Evolutionary conservation across 1,284 basidiomycete genomes (phyloP), one percentile per base, ranked within the genome.

Genomic region (Neolentinus lepideus): DNA sequence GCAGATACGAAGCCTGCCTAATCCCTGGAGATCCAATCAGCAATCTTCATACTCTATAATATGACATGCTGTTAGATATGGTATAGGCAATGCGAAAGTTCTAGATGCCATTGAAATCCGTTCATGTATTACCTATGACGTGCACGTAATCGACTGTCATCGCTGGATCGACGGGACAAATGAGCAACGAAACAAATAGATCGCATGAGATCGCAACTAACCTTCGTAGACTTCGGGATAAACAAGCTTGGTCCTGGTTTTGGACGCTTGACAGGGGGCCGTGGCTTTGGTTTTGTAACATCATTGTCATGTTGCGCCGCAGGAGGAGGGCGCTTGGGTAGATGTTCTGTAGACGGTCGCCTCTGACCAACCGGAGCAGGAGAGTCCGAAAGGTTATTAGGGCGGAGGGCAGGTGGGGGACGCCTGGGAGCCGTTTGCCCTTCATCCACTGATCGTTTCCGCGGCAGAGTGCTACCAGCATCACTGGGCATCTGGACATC

Each of bases 221-320:
- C 61, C 56, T 65, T 66, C 11, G 38, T 48, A 11, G 35, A 11
- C 54, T 67, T 69, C 1, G 69, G 69, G 29, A 70, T 69, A 54
- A 70, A 70, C 22, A 70, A 21, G 51, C 52, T 66, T 1, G 67
- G 60, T 0, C 57, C 62, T 48, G 60, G 62, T 50, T 69, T 70
- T 11, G 63, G 64, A 21, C 67, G 66, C 53, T 68, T 69, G 12
- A 55, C 61, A 16, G 53, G 56, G 4, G 55, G 62, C 51, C 51
- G 57, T 54, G 24, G 62, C 59, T 52, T 54, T 55, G 36, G 58
- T 52, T 58, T 63, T 57, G 57, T 16, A 1, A 52, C 38, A 2
- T 60, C 54, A 9, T 63, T 64, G 3, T 57, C 60, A 29, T 54
- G 52, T 26, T 29, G 47, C 4, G 12, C 6, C 11, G 24, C 21